Percentiles rank a stretch among this genome's conserved stretches.
Conservation (phyloP, 441 rosid species). For the Pelargonium fulgidum region DNA sequence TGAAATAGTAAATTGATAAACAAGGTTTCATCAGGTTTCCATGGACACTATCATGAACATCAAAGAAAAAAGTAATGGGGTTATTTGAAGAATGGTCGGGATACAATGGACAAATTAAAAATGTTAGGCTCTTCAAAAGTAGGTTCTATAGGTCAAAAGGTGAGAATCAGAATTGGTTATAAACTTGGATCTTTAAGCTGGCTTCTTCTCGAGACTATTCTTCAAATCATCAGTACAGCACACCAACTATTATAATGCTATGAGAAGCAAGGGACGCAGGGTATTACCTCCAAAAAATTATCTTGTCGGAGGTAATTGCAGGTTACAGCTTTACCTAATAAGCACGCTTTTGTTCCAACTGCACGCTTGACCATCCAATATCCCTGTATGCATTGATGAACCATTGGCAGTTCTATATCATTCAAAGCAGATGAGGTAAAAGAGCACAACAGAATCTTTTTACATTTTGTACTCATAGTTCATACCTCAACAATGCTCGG, state of each 20-base stretch:
- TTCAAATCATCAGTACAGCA: neutral
- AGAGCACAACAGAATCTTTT: neutral
- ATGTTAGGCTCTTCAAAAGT: neutral
- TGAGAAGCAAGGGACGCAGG: too few relatives aligned
- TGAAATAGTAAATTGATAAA: too few relatives aligned
- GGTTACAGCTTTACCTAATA: slow-evolving; percentile 94
- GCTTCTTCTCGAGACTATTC: neutral
- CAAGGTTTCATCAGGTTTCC: neutral
- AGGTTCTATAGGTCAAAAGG: neutral
- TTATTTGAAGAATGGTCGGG: neutral
- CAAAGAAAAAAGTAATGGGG: neutral
- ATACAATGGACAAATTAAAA: neutral
- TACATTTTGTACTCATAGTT: too few relatives aligned
- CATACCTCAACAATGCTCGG: slow-evolving; percentile 77
- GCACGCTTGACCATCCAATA: slow-evolving; percentile 98
- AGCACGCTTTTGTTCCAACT: slow-evolving; percentile 89
- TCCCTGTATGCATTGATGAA: slow-evolving; percentile 42
- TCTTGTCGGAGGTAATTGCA: slow-evolving; percentile 89
- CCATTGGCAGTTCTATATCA: slow-evolving; percentile 2
- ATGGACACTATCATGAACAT: neutral
- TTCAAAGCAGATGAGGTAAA: slow-evolving; percentile 11
- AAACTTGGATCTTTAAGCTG: neutral
- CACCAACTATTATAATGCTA: too few relatives aligned
- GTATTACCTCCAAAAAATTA: slow-evolving; percentile 78
- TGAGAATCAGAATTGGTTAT: neutral